Percentiles rank a stretch among this genome's conserved stretches.
These are phyloP conservation scores for Suhomyces bribrorum DNA, from an alignment of 1,139 yeast genomes.

Conservation along the genomic window DNA sequence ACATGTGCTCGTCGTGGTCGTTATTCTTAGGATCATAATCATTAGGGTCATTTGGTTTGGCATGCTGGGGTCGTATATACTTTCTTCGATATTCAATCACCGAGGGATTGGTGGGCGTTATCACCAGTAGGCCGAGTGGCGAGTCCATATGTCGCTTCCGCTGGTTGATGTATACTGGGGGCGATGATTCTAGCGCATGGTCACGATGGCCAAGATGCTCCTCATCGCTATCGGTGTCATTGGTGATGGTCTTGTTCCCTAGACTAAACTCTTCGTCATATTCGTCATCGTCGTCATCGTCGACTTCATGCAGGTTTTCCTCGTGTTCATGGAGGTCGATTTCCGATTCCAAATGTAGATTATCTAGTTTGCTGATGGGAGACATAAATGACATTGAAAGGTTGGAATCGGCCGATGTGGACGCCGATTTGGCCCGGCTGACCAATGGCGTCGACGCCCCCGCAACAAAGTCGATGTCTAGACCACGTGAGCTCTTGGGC, in stretches of 20 bases:
- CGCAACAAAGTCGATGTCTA: slow-evolving; percentile 25
- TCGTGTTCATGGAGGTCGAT: slow-evolving; percentile 10
- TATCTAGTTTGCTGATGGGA: slow-evolving; percentile 27
- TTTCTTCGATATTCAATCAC: slow-evolving; percentile 2
- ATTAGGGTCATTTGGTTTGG: slow-evolving; percentile 4
- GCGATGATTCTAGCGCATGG: slow-evolving; percentile 10
- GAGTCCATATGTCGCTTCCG: slow-evolving; percentile 22
- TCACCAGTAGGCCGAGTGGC: slow-evolving; percentile 16
- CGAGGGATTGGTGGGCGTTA: slow-evolving; percentile 16
- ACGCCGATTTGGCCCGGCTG: slow-evolving; percentile 4
- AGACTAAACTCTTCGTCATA: slow-evolving; percentile 12
- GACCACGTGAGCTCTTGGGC: slow-evolving; percentile 10
- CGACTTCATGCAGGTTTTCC: slow-evolving; percentile 9
- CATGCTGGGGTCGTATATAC: slow-evolving; percentile 11
- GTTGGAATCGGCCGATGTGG: slow-evolving; percentile 15
- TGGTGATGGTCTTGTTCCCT: slow-evolving; percentile 20
- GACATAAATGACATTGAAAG: slow-evolving; percentile 34
- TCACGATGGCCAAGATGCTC: slow-evolving; percentile 12
- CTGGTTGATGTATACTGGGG: slow-evolving; percentile 19
- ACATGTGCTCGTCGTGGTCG: slow-evolving; percentile 14
- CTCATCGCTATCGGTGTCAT: slow-evolving; percentile 19
- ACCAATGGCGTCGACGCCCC: slow-evolving; percentile 42
- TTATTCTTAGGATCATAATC: slow-evolving; percentile 12
- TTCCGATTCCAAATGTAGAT: slow-evolving; percentile 19
- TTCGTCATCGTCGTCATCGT: slow-evolving; percentile 13